phyloP scores from a whole-genome alignment of 768 basidiomycete genomes.

The Mycena metata region DNA sequence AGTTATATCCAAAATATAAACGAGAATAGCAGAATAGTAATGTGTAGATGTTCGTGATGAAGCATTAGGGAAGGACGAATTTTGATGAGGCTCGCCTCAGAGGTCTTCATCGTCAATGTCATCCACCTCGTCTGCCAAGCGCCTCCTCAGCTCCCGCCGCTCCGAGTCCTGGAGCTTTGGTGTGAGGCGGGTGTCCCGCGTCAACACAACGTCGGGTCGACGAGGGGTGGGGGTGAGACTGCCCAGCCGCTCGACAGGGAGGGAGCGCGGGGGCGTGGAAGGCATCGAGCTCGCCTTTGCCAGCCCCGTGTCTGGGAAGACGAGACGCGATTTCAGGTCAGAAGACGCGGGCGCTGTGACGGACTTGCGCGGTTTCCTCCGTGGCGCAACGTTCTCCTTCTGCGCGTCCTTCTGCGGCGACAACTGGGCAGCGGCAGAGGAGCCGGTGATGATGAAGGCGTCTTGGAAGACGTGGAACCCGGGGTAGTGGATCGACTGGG shows the following conservation, averaged over 20 bases:
- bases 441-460: constrained; percentile 43
- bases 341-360: constrained; percentile 39
- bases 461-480: constrained; percentile 74
- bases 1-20: constrained; percentile 24
- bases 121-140: constrained; percentile 55
- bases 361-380: constrained; percentile 60
- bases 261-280: constrained; percentile 43
- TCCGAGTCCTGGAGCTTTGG: constrained; percentile 42
- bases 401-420: constrained; percentile 49
- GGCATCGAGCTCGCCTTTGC: constrained; percentile 44
- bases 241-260: constrained; percentile 29
- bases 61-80: constrained; percentile 17
- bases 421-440: constrained; percentile 23
- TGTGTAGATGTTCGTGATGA: constrained; percentile 9
- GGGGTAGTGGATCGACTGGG: constrained; percentile 74
- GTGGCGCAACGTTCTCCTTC: constrained; percentile 73
- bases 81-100: constrained; percentile 7
- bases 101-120: constrained; percentile 43
- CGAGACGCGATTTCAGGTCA: constrained; percentile 38
- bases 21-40: constrained; percentile 14
- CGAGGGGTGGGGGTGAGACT: constrained; percentile 47
- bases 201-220: constrained; percentile 39
- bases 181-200: constrained; percentile 38
- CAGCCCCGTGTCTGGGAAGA: constrained; percentile 41
- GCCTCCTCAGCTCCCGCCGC: constrained; percentile 46